Percentiles rank a stretch among this genome's conserved stretches.
Conservation (phyloP, 2,329 filamentous ascomycete genomes). For the Aspergillus terreus region DNA sequence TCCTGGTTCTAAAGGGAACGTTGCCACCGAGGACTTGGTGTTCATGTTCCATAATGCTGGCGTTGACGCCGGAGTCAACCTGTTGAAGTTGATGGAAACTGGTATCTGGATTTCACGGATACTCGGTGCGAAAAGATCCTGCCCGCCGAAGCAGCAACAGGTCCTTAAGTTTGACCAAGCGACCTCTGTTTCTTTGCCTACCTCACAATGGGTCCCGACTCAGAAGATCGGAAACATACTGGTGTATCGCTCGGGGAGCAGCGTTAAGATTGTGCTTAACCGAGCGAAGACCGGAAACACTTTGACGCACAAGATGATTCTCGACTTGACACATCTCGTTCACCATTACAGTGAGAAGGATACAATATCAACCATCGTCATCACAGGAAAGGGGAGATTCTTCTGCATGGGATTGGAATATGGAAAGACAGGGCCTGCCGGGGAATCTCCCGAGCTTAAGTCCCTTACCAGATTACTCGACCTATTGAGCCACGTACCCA, state of each 20-base stretch:
- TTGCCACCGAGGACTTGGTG: conserved; percentile 79
- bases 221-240: conserved; percentile 10
- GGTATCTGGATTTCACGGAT: conserved; percentile 66
- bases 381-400: conserved; percentile 1
- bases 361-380: background rate
- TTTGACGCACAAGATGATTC: conserved; percentile 30
- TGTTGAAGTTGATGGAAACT: conserved; percentile 60
- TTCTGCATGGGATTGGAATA: conserved; percentile 6
- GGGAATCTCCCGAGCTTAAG: background rate
- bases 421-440: background rate
- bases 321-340: background rate
- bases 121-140: background rate
- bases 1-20: conserved; percentile 81
- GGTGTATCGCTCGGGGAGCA: conserved; percentile 27
- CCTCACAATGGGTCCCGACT: background rate
- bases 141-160: background rate
- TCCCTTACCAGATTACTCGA: background rate
- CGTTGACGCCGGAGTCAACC: conserved; percentile 68
- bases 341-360: background rate
- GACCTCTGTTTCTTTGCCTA: background rate
- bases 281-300: conserved; percentile 39
- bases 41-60: conserved; percentile 63
- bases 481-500: background rate
- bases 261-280: conserved; percentile 31
- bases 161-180: background rate